Evolutionary conservation across 139 green algal species (phyloP).

Genomic region (Closterium sp.): DNA sequence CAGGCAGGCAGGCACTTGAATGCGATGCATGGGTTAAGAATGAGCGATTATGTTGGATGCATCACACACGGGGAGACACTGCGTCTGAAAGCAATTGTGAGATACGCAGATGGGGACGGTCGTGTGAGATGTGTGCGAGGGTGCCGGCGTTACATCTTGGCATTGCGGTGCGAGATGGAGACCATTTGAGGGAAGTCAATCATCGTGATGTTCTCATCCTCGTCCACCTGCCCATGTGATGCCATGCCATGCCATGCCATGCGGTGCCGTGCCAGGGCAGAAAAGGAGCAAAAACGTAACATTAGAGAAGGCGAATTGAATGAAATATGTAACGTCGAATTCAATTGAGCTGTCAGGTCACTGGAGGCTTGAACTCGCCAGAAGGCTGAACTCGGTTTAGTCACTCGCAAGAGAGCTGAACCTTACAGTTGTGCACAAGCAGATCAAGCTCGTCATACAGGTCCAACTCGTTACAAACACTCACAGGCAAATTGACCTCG

Average conservation of each 20-base stretch:
- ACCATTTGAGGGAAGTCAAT: conserved; percentile 99
- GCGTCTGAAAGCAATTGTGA: not conserved
- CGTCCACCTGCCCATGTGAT: conserved; percentile 34
- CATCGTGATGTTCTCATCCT: conserved; percentile 77
- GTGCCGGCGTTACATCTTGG: conserved; percentile 59
- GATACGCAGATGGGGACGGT: not conserved
- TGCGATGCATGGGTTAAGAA: not conserved
- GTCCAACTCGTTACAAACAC: no score
- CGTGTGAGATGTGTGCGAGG: not conserved
- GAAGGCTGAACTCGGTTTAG: no score
- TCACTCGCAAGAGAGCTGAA: no score
- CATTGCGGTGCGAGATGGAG: conserved; percentile 83
- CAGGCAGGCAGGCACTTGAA: not conserved
- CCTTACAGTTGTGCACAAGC: no score
- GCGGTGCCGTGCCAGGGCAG: not conserved
- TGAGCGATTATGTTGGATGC: not conserved
- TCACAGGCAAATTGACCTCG: conserved; percentile 84
- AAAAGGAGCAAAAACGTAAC: not conserved
- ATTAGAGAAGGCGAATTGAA: not conserved
- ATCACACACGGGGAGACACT: not conserved
- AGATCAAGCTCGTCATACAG: no score
- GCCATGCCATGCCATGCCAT: not conserved
- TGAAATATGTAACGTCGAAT: not conserved
- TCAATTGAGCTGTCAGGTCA: not conserved
- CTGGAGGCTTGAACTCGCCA: no score